These are phyloP conservation scores for Phytomonas sp. DNA, from an alignment of 208 protist genomes.

Conservation along the genomic window DNA sequence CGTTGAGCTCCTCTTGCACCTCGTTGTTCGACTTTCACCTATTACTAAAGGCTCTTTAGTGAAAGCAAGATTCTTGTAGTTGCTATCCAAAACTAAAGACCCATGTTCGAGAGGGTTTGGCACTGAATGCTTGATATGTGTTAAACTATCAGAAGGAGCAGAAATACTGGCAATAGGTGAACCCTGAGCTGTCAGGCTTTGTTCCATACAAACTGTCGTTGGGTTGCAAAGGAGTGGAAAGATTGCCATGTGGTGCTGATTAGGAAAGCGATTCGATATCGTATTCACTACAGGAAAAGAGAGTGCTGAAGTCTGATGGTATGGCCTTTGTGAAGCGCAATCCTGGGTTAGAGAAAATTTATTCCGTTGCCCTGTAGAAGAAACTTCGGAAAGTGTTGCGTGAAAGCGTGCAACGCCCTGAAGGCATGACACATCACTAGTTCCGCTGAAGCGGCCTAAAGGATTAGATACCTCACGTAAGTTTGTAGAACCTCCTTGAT, in stretches of 20 bases:
- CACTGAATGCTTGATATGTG: background rate
- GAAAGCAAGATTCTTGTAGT: background rate
- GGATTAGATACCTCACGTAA: background rate
- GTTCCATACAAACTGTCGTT: background rate
- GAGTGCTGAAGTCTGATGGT: background rate
- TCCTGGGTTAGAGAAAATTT: background rate
- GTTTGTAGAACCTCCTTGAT: background rate
- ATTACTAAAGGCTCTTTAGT: background rate
- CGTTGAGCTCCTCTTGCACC: background rate
- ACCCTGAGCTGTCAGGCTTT: background rate
- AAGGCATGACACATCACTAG: background rate
- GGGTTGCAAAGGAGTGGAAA: background rate
- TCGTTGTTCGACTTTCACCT: background rate
- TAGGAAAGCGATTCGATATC: background rate
- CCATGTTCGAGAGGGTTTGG: background rate
- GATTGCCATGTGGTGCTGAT: background rate
- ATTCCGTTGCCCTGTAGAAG: background rate
- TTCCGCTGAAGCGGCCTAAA: background rate
- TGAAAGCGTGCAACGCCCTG: background rate
- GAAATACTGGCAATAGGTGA: background rate
- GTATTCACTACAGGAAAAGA: background rate
- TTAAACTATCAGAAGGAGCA: background rate
- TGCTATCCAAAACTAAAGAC: background rate
- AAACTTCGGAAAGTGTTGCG: background rate
- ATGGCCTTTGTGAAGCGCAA: background rate